Percentiles rank a stretch among this genome's conserved stretches.
phyloP scores from a whole-genome alignment of 129 eudicot species.

The Flaveria bidentis region DNA sequence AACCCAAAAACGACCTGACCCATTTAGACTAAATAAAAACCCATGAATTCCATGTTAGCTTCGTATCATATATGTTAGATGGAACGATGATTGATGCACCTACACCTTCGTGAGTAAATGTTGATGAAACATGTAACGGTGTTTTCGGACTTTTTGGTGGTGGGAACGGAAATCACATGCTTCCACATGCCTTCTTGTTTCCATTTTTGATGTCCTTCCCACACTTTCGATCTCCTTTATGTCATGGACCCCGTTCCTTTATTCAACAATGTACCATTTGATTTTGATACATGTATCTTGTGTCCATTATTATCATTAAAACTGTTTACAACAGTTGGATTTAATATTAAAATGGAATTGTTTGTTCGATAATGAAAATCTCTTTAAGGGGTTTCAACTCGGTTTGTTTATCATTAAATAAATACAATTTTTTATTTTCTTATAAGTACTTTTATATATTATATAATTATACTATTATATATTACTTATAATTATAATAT shows the following conservation, averaged over 20 bases:
- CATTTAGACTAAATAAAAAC: too few species aligned
- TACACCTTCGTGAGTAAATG: not conserved
- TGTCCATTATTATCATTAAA: not conserved
- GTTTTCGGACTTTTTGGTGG: conserved; percentile 33
- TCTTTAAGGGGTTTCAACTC: too few species aligned
- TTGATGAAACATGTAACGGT: conserved; percentile 17
- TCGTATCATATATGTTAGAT: not conserved
- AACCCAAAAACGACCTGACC: too few species aligned
- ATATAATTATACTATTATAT: too few species aligned
- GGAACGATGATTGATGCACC: not conserved
- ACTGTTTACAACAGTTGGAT: too few species aligned
- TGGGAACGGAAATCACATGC: conserved; percentile 54
- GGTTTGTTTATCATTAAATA: too few species aligned
- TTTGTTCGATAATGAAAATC: too few species aligned
- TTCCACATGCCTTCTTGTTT: conserved; percentile 39
- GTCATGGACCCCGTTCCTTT: conserved; percentile 25
- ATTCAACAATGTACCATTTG: not conserved
- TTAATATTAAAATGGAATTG: too few species aligned
- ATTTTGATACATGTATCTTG: not conserved
- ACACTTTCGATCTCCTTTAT: not conserved
- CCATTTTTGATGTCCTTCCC: conserved; percentile 15
- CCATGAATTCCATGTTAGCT: too few species aligned
- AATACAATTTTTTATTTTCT: too few species aligned
- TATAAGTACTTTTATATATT: too few species aligned
- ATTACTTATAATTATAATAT: too few species aligned